phyloP scores from a whole-genome alignment of 768 basidiomycete species.

The Mycena haematopus region DNA sequence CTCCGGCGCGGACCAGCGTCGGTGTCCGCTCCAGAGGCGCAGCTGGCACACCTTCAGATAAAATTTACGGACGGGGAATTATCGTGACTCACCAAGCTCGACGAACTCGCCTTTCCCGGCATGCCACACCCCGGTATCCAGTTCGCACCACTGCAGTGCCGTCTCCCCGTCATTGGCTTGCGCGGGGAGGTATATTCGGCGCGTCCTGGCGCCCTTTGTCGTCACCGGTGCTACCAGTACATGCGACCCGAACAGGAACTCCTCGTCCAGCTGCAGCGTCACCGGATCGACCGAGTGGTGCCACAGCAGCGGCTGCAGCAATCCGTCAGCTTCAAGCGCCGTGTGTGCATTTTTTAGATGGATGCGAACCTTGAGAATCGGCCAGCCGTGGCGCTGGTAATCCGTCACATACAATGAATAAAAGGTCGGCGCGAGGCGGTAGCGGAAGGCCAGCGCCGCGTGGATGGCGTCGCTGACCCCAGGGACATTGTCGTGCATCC shows the following conservation, averaged over 20 bases:
- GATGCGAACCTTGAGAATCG: conserved; percentile 23
- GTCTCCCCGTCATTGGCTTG: conserved; percentile 26
- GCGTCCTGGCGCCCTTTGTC: conserved; percentile 27
- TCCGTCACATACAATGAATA: conserved; percentile 30
- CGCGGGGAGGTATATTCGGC: conserved; percentile 27
- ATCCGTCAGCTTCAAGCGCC: neutral
- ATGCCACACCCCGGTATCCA: conserved; percentile 31
- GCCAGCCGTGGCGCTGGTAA: conserved; percentile 30
- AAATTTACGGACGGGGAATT: neutral
- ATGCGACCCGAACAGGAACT: conserved; percentile 30
- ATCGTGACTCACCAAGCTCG: conserved; percentile 17
- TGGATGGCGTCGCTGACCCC: conserved; percentile 27
- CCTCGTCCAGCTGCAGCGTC: conserved; percentile 29
- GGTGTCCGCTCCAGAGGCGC: conserved; percentile 26
- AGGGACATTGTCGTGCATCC: conserved; percentile 30
- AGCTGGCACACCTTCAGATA: conserved; percentile 1
- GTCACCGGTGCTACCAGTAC: conserved; percentile 31
- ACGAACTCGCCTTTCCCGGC: conserved; percentile 24
- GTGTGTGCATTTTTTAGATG: no score
- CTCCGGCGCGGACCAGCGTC: conserved; percentile 24
- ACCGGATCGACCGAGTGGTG: conserved; percentile 28
- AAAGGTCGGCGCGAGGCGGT: conserved; percentile 30
- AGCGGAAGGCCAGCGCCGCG: conserved; percentile 22
- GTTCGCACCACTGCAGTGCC: conserved; percentile 26
- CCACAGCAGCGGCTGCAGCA: conserved; percentile 28